phyloP scores from a whole-genome alignment of 2,329 filamentous ascomycete species.

The Ustulina deusta region DNA sequence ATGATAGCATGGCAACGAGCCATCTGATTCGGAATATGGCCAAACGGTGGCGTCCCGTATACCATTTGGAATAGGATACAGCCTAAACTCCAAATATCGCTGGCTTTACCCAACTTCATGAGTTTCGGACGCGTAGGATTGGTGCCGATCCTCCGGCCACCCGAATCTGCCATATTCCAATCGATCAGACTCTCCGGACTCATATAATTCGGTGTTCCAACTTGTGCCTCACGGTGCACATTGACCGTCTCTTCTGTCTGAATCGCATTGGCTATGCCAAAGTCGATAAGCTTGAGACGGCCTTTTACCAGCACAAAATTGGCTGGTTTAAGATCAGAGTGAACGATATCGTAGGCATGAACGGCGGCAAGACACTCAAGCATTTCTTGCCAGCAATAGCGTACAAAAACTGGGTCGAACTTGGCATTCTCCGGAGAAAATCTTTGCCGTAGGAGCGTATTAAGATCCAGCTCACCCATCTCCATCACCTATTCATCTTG shows the following conservation, averaged over 20 bases:
- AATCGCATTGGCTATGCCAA: conserved; percentile 97
- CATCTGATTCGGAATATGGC: conserved; percentile 88
- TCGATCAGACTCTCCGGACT: conserved; percentile 94
- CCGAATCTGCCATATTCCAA: conserved; percentile 69
- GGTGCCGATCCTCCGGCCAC: conserved; percentile 53
- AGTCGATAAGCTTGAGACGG: conserved; percentile 94
- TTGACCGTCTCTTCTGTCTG: conserved; percentile 96
- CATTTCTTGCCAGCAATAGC: conserved; percentile 99
- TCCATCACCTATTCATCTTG: conserved; percentile 82
- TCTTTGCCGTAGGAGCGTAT: conserved; percentile 81
- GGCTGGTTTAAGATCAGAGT: conserved; percentile 95
- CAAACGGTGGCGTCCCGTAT: conserved; percentile 96
- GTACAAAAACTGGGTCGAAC: conserved; percentile 90
- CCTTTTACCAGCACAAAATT: conserved; percentile 96
- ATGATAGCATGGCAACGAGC: conserved; percentile 88
- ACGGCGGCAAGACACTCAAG: conserved; percentile 92
- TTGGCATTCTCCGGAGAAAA: conserved; percentile 77
- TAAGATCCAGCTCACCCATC: conserved; percentile 93
- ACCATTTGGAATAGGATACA: conserved; percentile 99
- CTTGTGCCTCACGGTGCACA: conserved; percentile 93
- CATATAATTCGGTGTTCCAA: conserved; percentile 99
- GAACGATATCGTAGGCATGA: conserved; percentile 90
- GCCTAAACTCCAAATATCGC: conserved; percentile 94
- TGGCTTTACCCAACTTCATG: conserved; percentile 96
- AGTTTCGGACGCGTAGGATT: conserved; percentile 70